Conservation (phyloP, 2,329 filamentous ascomycete species). For the Trichoderma oligosporum region DNA sequence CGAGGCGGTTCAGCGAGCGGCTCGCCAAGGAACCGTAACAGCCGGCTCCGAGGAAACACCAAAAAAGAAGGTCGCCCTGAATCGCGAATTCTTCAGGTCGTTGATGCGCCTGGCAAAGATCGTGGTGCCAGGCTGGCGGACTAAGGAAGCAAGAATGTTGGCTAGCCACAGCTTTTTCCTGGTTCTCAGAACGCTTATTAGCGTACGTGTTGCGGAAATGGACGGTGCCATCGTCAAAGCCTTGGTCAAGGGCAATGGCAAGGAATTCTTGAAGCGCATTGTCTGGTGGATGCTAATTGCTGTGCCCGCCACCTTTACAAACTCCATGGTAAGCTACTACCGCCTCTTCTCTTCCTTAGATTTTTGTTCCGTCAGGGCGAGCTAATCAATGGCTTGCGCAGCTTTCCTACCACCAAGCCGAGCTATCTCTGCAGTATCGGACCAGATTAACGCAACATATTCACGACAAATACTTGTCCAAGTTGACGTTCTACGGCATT, state of each 20-base stretch:
- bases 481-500: slow-evolving; percentile 96
- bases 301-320: slow-evolving; percentile 93
- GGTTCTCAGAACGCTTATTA: slow-evolving; percentile 85
- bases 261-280: slow-evolving; percentile 81
- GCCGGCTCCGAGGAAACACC: slow-evolving; percentile 37
- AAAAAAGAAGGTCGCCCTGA: slow-evolving; percentile 83
- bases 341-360: not conserved
- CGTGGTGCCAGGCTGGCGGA: slow-evolving; percentile 84
- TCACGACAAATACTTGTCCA: slow-evolving; percentile 92
- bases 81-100: slow-evolving; percentile 75
- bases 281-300: slow-evolving; percentile 99
- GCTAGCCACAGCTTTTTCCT: slow-evolving; percentile 92
- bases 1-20: slow-evolving; percentile 55
- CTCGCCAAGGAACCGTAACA: slow-evolving; percentile 48
- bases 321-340: slow-evolving; percentile 75
- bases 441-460: slow-evolving; percentile 91
- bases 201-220: slow-evolving; percentile 91
- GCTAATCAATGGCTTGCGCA: slow-evolving; percentile 33
- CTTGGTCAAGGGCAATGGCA: slow-evolving; percentile 84
- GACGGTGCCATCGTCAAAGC: slow-evolving; percentile 91
- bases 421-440: slow-evolving; percentile 87
- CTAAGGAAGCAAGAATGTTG: slow-evolving; percentile 80
- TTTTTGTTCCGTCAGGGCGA: not conserved
- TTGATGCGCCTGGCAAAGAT: slow-evolving; percentile 76
- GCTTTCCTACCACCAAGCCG: slow-evolving; percentile 95